A percentile compares a stretch with the other conserved stretches of the same genome.
Conservation (phyloP, 1,139 yeast genomes). For the Yamadazyma sp. region DNA sequence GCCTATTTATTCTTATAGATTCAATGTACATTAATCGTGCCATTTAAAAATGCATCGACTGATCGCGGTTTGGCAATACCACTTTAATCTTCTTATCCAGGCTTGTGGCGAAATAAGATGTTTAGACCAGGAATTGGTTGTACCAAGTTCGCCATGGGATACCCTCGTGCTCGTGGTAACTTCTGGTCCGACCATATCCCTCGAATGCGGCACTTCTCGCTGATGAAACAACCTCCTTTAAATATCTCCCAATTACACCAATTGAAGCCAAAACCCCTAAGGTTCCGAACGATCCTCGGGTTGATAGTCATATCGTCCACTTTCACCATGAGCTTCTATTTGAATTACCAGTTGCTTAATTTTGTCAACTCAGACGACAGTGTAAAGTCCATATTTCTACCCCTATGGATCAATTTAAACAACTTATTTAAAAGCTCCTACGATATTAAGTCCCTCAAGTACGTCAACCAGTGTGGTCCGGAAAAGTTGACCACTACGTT, state of each 20-base stretch:
- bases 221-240: not conserved
- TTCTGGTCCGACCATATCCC: too few relatives aligned
- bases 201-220: not conserved
- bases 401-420: slow-evolving; percentile 16
- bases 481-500: slow-evolving; percentile 4
- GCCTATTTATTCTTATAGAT: too few relatives aligned
- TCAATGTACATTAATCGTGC: too few relatives aligned
- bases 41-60: too few relatives aligned
- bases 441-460: slow-evolving; percentile 4
- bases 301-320: slow-evolving; percentile 14
- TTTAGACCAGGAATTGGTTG: too few relatives aligned
- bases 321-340: slow-evolving; percentile 15
- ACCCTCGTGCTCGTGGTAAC: too few relatives aligned
- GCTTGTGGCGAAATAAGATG: too few relatives aligned
- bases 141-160: too few relatives aligned
- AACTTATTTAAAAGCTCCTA: slow-evolving; percentile 10
- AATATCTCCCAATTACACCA: not conserved
- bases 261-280: slow-evolving; percentile 11
- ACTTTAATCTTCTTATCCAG: too few relatives aligned
- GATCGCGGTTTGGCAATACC: too few relatives aligned
- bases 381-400: slow-evolving; percentile 15
- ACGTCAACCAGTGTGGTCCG: slow-evolving; percentile 5
- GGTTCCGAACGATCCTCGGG: slow-evolving; percentile 12
- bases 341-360: slow-evolving; percentile 12
- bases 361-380: slow-evolving; percentile 10